Evolutionary conservation across 192 early-diverging fungal species (phyloP), one percentile per base, ranked within the genome.

Genomic region (Podila horticola): DNA sequence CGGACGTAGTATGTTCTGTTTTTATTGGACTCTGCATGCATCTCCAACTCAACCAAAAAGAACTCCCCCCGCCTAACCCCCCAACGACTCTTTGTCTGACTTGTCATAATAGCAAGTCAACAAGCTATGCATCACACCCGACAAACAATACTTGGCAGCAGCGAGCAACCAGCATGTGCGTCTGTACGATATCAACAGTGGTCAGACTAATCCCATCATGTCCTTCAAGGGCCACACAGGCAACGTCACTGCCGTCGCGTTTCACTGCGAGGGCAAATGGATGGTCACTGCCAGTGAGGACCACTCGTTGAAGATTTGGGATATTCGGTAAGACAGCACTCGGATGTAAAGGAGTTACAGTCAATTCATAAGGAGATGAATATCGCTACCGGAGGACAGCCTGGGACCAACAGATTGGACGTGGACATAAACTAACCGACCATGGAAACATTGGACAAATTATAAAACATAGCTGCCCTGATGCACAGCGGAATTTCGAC

Each of bases 151-250:
- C 74, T 77, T 97, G 19, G 95, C 91, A 17, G 95, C 95, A 13
- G 94, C 94, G 30, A 94, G 93, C 89, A 94, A 97, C 68, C 94
- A 94, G 65, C 88, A 90, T 82, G 91, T 96, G 36, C 85, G 93
- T 60, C 76, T 96, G 36, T 96, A 94, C 70, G 95, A 96, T 69
- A 94, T 95, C 62, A 93, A 93, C 65, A 91, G 90, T 19, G 87
- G 86, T 67, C 91, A 96, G 67, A 89, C 91, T 24, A 93, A 92
- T 74, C 92, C 94, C 12, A 83, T 90, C 30, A 58, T 85, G n/a
- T 87, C 86, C 1, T 91, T 90, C 86, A 90, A 88, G 49, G 89
- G 87, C 13, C 90, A 91, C 66, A 84, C 84, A 0, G 86, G 88
- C 51, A 91, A 91, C 58, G 85, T 92, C 22, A 91, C 88, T 20